Evolutionary conservation across 306 rosid genomes (phyloP).

Genomic region (Astragalus glycyphyllos): DNA sequence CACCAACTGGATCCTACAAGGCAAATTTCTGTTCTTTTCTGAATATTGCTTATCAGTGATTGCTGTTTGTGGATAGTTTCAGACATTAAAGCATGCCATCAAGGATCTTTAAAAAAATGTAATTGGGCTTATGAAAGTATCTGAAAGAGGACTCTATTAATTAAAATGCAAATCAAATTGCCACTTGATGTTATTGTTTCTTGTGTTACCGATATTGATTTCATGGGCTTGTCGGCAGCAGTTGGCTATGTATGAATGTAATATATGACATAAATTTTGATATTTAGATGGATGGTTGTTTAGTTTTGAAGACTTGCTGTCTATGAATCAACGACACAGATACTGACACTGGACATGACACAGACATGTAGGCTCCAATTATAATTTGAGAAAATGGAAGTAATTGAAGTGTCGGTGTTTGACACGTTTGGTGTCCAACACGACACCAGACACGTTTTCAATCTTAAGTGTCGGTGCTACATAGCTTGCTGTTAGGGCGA

Average conservation of each 20-base stretch:
- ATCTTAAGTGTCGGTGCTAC: too few relatives aligned
- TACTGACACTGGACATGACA: too few relatives aligned
- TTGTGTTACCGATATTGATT: slow-evolving; percentile 1
- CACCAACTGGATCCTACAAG: slow-evolving; percentile 90
- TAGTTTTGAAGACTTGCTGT: background rate
- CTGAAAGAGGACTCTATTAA: slow-evolving; percentile 1
- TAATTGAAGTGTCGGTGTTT: too few relatives aligned
- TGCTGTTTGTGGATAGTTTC: slow-evolving; percentile 28
- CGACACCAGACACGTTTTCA: too few relatives aligned
- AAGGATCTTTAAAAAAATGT: background rate
- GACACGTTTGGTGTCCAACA: too few relatives aligned
- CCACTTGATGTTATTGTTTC: slow-evolving; percentile 6
- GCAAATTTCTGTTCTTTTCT: slow-evolving; percentile 52
- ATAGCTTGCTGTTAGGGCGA: background rate
- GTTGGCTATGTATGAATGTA: background rate
- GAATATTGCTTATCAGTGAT: slow-evolving; percentile 11
- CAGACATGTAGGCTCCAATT: too few relatives aligned
- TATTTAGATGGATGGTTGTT: background rate
- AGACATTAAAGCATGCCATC: slow-evolving; percentile 38
- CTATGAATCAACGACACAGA: too few relatives aligned
- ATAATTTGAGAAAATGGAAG: too few relatives aligned
- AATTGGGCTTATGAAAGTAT: background rate
- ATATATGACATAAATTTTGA: background rate
- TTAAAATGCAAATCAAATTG: slow-evolving; percentile 29
- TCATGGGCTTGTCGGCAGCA: slow-evolving; percentile 19